Evolutionary conservation across 2,329 filamentous ascomycete genomes (phyloP).

Genomic region (Colletotrichum sp.): DNA sequence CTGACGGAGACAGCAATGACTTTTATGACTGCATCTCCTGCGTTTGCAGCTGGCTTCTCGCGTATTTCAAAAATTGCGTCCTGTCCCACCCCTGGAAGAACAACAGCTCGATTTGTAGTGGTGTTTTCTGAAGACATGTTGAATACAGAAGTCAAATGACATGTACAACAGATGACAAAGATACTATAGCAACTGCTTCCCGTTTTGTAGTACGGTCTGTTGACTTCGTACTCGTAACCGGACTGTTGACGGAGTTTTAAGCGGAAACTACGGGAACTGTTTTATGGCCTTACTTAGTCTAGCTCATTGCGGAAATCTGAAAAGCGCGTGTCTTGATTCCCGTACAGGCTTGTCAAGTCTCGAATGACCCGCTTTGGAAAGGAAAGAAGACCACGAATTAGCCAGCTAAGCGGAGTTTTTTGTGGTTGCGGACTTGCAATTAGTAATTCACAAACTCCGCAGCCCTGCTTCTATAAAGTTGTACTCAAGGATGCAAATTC

Average conservation of each 20-base stretch:
- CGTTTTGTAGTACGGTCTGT: background rate
- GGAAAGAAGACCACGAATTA: background rate
- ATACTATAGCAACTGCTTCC: background rate
- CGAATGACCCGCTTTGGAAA: background rate
- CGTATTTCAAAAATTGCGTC: background rate
- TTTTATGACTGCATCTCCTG: background rate
- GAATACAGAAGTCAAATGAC: background rate
- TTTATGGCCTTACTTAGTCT: background rate
- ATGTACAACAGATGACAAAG: background rate
- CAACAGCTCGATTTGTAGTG: background rate
- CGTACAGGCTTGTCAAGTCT: background rate
- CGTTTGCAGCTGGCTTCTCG: background rate
- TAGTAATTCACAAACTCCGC: background rate
- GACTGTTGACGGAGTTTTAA: background rate
- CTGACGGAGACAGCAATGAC: background rate
- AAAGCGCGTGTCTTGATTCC: background rate
- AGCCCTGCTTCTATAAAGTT: background rate
- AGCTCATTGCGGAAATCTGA: background rate
- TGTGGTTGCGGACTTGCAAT: background rate
- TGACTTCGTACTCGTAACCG: background rate
- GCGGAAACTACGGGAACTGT: background rate
- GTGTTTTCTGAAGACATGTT: background rate
- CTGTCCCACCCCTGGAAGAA: background rate
- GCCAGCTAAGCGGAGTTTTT: background rate
- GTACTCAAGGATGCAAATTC: background rate